These are phyloP conservation scores for Xylaria acuta DNA, from an alignment of 495 filamentous ascomycete genomes.

Conservation along the genomic window DNA sequence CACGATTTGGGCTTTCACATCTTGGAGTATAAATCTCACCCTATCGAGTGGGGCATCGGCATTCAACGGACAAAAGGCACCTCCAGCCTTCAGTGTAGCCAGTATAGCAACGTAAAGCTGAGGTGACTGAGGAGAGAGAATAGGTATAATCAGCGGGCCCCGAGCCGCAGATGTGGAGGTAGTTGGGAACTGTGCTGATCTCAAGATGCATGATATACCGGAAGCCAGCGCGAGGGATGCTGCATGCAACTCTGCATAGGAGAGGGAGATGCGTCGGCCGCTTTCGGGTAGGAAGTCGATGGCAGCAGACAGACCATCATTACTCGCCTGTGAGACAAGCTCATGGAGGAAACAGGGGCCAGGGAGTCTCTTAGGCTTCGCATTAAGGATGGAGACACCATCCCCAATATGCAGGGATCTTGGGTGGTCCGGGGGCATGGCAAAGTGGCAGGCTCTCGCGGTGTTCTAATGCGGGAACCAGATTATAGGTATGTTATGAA, in stretches of 20 bases:
- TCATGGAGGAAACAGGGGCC: slow-evolving; percentile 72
- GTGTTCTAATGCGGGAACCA: too few species aligned
- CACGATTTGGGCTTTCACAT: slow-evolving; percentile 66
- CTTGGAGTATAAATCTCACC: slow-evolving; percentile 72
- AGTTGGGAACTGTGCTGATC: neutral
- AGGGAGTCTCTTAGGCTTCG: slow-evolving; percentile 55
- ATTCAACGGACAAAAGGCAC: slow-evolving; percentile 79
- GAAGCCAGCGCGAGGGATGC: slow-evolving; percentile 60
- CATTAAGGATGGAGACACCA: slow-evolving; percentile 68
- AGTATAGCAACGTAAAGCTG: slow-evolving; percentile 74
- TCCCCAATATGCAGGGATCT: slow-evolving; percentile 25
- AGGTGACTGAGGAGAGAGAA: slow-evolving; percentile 72
- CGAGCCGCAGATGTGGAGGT: slow-evolving; percentile 12
- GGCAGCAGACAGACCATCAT: slow-evolving; percentile 43
- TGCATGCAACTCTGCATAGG: slow-evolving; percentile 65
- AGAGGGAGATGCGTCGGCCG: slow-evolving; percentile 52
- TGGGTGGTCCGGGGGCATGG: slow-evolving; percentile 7
- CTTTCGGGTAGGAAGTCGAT: slow-evolving; percentile 65
- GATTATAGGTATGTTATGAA: neutral
- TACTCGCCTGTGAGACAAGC: slow-evolving; percentile 51
- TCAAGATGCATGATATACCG: slow-evolving; percentile 48
- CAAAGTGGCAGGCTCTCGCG: neutral
- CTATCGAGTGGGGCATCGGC: slow-evolving; percentile 74
- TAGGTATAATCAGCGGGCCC: slow-evolving; percentile 64
- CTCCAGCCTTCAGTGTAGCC: slow-evolving; percentile 77